Evolutionary conservation across 1,139 yeast species (phyloP).

Genomic region (Nakaseomyces bracarensis): DNA sequence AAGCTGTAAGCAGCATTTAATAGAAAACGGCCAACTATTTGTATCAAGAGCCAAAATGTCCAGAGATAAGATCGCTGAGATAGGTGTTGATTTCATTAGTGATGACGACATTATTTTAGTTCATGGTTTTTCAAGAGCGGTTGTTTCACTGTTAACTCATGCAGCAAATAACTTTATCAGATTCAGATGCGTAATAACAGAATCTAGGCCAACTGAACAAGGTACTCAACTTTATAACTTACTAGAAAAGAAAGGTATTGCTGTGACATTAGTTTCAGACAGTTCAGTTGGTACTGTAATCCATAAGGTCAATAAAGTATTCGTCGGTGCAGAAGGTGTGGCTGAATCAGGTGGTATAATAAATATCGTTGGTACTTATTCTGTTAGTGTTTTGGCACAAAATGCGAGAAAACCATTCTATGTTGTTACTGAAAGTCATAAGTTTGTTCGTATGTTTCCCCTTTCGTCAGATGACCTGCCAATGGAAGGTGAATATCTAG

Average conservation of each 20-base stretch:
- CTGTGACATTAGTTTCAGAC: slow-evolving; percentile 84
- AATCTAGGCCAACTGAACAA: slow-evolving; percentile 78
- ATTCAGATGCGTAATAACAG: slow-evolving; percentile 87
- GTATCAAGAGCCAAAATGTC: slow-evolving; percentile 88
- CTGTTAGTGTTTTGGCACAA: slow-evolving; percentile 87
- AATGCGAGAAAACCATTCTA: slow-evolving; percentile 88
- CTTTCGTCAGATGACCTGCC: slow-evolving; percentile 90
- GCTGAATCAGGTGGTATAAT: slow-evolving; percentile 98
- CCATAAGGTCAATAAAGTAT: slow-evolving; percentile 83
- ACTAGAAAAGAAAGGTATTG: slow-evolving; percentile 72
- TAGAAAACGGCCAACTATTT: slow-evolving; percentile 87
- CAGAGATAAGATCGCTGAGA: slow-evolving; percentile 77
- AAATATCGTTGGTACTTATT: slow-evolving; percentile 91
- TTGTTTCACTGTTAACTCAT: slow-evolving; percentile 59
- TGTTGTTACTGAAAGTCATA: slow-evolving; percentile 91
- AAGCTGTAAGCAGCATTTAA: slow-evolving; percentile 78
- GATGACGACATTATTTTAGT: slow-evolving; percentile 89
- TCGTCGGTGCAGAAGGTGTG: slow-evolving; percentile 98
- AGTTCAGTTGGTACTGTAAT: slow-evolving; percentile 91
- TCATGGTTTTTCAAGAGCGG: slow-evolving; percentile 91
- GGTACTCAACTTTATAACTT: slow-evolving; percentile 70
- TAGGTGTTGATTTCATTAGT: slow-evolving; percentile 80
- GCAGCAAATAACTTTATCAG: slow-evolving; percentile 72
- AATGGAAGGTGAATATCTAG: slow-evolving; percentile 39
- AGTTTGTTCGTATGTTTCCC: slow-evolving; percentile 93